Conservation (phyloP, 148 eudicot species). For the Linanthus parryae region DNA sequence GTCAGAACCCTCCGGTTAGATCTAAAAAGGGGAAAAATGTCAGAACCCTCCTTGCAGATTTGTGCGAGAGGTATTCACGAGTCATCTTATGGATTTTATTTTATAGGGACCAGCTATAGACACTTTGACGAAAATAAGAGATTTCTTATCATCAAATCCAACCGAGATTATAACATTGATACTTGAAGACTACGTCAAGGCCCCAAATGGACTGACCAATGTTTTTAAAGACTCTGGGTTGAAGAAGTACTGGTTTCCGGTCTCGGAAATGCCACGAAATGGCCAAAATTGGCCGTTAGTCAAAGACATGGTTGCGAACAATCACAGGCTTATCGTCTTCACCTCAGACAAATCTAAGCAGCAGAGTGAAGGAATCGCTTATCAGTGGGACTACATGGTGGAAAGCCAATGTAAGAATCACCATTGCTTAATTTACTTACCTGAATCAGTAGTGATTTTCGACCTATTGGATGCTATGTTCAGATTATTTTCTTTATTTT, state of each 20-base stretch:
- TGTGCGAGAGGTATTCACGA: no score
- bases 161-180: constrained; percentile 62
- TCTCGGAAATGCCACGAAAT: constrained; percentile 48
- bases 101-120: constrained; percentile 45
- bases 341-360: constrained; percentile 50
- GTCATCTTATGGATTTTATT: no score
- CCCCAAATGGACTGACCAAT: constrained; percentile 55
- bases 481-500: background rate
- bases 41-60: no score
- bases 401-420: constrained; percentile 51
- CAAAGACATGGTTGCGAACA: constrained; percentile 50
- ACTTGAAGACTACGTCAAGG: constrained; percentile 56
- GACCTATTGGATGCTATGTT: background rate
- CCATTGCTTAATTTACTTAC: no score
- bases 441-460: background rate
- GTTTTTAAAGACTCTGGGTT: constrained; percentile 52
- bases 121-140: constrained; percentile 50
- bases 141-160: constrained; percentile 49
- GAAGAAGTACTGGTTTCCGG: constrained; percentile 67
- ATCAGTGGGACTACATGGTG: constrained; percentile 74
- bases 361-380: constrained; percentile 64
- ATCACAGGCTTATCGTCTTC: constrained; percentile 61
- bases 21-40: no score
- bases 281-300: constrained; percentile 74
- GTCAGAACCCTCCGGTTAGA: background rate